Evolutionary conservation across 345 rosid genomes (phyloP), one percentile per base, ranked within the genome.

Genomic region (Heritiera littoralis): DNA sequence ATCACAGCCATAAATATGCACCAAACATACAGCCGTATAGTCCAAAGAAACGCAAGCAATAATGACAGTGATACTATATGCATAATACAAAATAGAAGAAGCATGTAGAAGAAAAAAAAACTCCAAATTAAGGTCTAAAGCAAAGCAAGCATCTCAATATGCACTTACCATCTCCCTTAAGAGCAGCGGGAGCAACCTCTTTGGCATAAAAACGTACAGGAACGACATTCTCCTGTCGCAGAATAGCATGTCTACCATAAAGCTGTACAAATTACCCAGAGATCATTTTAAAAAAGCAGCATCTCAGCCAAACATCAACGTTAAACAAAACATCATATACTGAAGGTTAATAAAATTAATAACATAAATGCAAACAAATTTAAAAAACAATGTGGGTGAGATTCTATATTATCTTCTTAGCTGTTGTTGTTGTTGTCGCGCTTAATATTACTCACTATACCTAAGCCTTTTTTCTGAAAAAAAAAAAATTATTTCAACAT

Each of bases 161-260:
- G 43, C 30, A 87, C 97, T 40, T 80, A 96, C 98, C 92, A 83
- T 94, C 99, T 89, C 99, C 99, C 83, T 89, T 92, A 32, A 88
- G 90, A 6, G 87, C 82, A 12, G 87, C 58, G 66, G 89, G 88
- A 73, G 93, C 89, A 84, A 97, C 90, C 84, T 86, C 93, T 78
- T 90, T 90, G 23, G 98, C 92, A 61, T 85, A 96, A 77, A 79
- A 91, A 20, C 98, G 97, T 23, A 92, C 87, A 3, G 92, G 87
- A 77, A 88, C 51, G 58, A 83, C 86, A 84, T 74, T 84, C 11
- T 91, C 90, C 82, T 84, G 87, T 46, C 84, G 92, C 78, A 90
- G 73, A 72, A 89, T 46, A 14, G 81, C 84, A 45, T 80, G 83
- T 79, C 85, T 84, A 9, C 88, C 88, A 48, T 82, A 89, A 46